Base-by-base conservation (phyloP, 2,329 filamentous ascomycete species). In the Neofusicoccum sp. region DNA sequence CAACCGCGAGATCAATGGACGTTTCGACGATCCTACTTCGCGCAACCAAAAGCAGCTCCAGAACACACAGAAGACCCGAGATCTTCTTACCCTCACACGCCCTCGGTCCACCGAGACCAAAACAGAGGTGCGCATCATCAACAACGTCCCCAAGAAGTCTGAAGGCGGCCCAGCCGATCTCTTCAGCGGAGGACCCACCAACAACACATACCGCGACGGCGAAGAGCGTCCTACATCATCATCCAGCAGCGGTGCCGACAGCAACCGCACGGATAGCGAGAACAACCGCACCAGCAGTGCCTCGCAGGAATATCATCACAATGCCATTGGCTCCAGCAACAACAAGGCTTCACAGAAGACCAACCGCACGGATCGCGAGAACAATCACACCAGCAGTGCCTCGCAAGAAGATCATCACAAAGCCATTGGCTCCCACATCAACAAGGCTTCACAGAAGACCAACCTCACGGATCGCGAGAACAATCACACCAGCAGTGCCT, bases 141-240 rank as follows among this genome's bases (percentile, higher is more conserved):
- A 11, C 26, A 8, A 11, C 28, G 9, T 20, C n/a, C 3, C 26
- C 7, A 28, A 24, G 2, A 31, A 43, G n/a, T 5, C 24, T 33
- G 36, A 33, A 11, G 28, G 36, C 11, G 20, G 45, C 30, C 9
- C 28, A 4, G 14, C 28, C n/a, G 28, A 6, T 8, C 28, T 33
- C 12, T 33, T 48, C 30, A 33, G 14, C 30, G 14, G 14, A 14
- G 24, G 28, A 5, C 28, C 14, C 2, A 5, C 45, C 8, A 31
- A n/a, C n/a, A 31, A 43, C 36, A 24, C 36, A 33, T 56, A 56
- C 28, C 51, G 51, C 2, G 51, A 56, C n/a, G 28, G 26, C 3
- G 51, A 56, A 33, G 51, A 56, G 12, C 51, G 51, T 11, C 51
- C 51, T 24, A 56, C 51, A 8, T 56, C 51, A 1, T 54, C 49